A percentile compares a stretch with the other conserved stretches of the same genome.
Conservation (phyloP, 352 stramenopile species). For the Globisporangium orthogonon region DNA sequence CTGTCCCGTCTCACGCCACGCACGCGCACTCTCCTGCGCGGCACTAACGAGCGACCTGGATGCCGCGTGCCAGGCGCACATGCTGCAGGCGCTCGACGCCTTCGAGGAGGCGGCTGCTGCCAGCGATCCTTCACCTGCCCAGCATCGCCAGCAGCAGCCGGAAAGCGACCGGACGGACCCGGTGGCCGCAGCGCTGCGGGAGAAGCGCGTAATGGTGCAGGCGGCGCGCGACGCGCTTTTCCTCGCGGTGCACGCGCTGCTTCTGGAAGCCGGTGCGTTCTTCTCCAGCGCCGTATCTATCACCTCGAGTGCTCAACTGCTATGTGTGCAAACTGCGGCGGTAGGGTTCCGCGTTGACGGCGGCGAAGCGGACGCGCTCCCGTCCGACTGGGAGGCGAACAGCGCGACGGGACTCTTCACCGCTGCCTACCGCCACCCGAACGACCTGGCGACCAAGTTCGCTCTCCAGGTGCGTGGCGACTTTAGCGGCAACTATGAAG, state of each 20-base stretch:
- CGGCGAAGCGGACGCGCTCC: constrained; percentile 14
- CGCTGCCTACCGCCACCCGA: constrained; percentile 43
- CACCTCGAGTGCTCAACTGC: background rate
- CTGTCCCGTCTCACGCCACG: no score
- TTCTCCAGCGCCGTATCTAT: no score
- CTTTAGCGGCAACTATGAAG: no score
- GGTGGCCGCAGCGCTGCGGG: constrained; percentile 31
- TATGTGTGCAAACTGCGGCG: background rate
- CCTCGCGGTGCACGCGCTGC: constrained; percentile 56
- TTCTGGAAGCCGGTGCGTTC: constrained; percentile 56
- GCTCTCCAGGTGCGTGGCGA: constrained; percentile 41
- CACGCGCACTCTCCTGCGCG: no score
- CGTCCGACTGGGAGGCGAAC: constrained; percentile 50
- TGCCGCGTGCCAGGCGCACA: constrained; percentile 41
- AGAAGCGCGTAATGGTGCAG: constrained; percentile 39
- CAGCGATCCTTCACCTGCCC: background rate
- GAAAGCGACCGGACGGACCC: constrained; percentile 34
- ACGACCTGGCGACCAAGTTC: constrained; percentile 46
- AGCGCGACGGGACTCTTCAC: constrained; percentile 59
- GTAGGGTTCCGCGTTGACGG: constrained; percentile 12
- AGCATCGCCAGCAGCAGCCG: background rate
- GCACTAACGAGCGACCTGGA: background rate
- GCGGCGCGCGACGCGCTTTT: constrained; percentile 60
- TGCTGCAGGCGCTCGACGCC: constrained; percentile 48
- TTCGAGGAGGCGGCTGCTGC: constrained; percentile 18